Evolutionary conservation across 768 basidiomycete species (phyloP).

Genomic region (Trametes meyenii): DNA sequence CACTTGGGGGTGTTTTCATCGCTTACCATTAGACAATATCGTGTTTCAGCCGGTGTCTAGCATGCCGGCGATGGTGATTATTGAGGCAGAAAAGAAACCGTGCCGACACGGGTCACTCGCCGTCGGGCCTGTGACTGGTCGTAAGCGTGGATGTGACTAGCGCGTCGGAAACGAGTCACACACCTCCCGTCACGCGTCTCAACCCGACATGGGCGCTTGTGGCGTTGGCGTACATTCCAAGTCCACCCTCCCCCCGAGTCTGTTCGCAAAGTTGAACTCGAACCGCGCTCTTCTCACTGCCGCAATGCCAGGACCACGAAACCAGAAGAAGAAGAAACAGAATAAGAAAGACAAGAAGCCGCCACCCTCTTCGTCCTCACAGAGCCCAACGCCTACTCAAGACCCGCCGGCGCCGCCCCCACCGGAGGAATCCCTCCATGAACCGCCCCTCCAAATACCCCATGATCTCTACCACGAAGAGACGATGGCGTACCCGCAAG

Average conservation of each 20-base stretch:
- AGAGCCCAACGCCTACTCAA: conserved; percentile 3
- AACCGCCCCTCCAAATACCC: background rate
- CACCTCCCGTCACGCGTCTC: too few relatives aligned
- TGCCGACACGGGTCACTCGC: too few relatives aligned
- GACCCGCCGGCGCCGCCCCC: conserved; percentile 1
- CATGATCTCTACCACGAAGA: background rate
- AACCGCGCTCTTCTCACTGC: background rate
- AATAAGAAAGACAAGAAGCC: conserved; percentile 38
- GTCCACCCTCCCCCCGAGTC: background rate
- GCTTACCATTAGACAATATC: too few relatives aligned
- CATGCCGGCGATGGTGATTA: too few relatives aligned
- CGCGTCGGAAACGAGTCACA: conserved; percentile 9
- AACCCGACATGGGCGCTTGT: background rate
- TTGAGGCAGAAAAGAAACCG: background rate
- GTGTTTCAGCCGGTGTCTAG: too few relatives aligned
- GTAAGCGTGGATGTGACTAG: conserved; percentile 18
- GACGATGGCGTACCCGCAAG: background rate
- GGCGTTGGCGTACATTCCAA: background rate
- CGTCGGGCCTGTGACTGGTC: conserved; percentile 10
- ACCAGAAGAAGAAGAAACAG: conserved; percentile 48
- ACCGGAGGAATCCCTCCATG: background rate
- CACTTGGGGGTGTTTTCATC: too few relatives aligned
- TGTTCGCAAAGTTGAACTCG: background rate
- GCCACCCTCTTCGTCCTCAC: conserved; percentile 19
- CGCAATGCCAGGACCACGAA: conserved; percentile 65